Evolutionary conservation across 345 rosid genomes (phyloP).

Genomic region (Dovyalis caffra): DNA sequence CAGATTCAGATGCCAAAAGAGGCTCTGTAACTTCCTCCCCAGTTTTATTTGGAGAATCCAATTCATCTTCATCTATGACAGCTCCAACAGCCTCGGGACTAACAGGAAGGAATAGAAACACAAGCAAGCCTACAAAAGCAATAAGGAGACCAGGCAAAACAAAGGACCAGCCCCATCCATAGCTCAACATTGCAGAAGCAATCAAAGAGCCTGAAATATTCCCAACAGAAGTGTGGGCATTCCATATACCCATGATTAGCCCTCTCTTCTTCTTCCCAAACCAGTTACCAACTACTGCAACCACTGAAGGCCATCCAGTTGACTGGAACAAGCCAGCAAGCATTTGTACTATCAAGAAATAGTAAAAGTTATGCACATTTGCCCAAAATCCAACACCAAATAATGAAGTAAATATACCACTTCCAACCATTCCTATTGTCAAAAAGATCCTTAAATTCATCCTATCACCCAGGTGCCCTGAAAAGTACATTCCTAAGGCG

Average conservation of each 20-base stretch:
- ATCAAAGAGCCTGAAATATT: conserved; percentile 82
- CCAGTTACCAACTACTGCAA: conserved; percentile 95
- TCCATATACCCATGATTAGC: conserved; percentile 93
- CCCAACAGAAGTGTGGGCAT: conserved; percentile 93
- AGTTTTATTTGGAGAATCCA: conserved; percentile 45
- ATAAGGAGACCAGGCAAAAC: conserved; percentile 73
- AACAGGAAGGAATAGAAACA: conserved; percentile 72
- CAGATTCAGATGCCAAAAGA: conserved; percentile 41
- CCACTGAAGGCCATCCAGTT: conserved; percentile 98
- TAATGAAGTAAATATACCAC: conserved; percentile 72
- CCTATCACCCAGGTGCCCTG: conserved; percentile 94
- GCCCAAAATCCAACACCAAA: conserved; percentile 87
- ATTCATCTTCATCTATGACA: conserved; percentile 47
- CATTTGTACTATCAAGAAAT: conserved; percentile 66
- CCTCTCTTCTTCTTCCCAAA: conserved; percentile 93
- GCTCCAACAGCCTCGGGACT: conserved; percentile 72
- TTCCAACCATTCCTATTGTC: conserved; percentile 85
- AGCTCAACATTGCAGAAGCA: conserved; percentile 65
- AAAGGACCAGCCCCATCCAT: conserved; percentile 99
- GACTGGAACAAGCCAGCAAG: conserved; percentile 86
- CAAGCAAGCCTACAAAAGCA: conserved; percentile 51
- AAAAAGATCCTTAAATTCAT: conserved; percentile 74
- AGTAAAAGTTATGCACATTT: conserved; percentile 66
- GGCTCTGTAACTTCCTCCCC: conserved; percentile 50
- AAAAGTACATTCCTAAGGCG: conserved; percentile 82